Evolutionary conservation across 257 asterid genomes (phyloP).

Genomic region (Plantago elongata): DNA sequence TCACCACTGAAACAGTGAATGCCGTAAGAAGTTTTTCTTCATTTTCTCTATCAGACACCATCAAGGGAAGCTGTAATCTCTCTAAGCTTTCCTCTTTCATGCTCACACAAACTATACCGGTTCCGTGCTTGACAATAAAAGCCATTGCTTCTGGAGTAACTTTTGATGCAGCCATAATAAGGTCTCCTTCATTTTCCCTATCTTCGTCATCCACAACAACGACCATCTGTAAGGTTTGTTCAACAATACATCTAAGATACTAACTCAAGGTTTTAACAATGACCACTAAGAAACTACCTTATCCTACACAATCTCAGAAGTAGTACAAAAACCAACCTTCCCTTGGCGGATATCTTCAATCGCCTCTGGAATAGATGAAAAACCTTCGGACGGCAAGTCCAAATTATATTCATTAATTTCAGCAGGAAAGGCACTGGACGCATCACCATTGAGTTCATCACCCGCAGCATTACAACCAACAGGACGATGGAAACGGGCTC

Average conservation of each 20-base stretch:
- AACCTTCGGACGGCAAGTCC: slow-evolving; percentile 70
- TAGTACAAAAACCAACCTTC: slow-evolving; percentile 46
- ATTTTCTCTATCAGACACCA: slow-evolving; percentile 81
- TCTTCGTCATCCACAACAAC: slow-evolving; percentile 95
- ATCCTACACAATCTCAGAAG: slow-evolving; percentile 13
- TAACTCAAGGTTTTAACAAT: background rate
- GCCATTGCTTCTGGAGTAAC: slow-evolving; percentile 98
- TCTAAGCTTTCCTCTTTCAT: slow-evolving; percentile 86
- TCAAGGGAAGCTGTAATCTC: slow-evolving; percentile 77
- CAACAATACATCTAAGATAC: slow-evolving; percentile 8
- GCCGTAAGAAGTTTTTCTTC: slow-evolving; percentile 95
- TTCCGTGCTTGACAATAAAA: slow-evolving; percentile 89
- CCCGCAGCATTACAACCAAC: slow-evolving; percentile 25
- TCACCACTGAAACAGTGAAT: slow-evolving; percentile 90
- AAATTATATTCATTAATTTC: slow-evolving; percentile 62
- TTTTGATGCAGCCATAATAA: slow-evolving; percentile 92
- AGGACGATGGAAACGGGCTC: slow-evolving; percentile 34
- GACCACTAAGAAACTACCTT: too few species aligned
- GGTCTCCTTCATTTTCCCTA: slow-evolving; percentile 97
- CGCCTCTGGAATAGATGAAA: slow-evolving; percentile 76
- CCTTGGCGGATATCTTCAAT: slow-evolving; percentile 84
- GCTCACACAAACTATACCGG: slow-evolving; percentile 98
- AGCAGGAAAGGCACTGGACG: slow-evolving; percentile 45
- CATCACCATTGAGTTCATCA: slow-evolving; percentile 30
- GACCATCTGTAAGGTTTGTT: slow-evolving; percentile 58